Percentiles rank a stretch among this genome's conserved stretches.
Conservation (phyloP, 1,284 basidiomycete genomes). For the Lentinula novae-zelandiae region DNA sequence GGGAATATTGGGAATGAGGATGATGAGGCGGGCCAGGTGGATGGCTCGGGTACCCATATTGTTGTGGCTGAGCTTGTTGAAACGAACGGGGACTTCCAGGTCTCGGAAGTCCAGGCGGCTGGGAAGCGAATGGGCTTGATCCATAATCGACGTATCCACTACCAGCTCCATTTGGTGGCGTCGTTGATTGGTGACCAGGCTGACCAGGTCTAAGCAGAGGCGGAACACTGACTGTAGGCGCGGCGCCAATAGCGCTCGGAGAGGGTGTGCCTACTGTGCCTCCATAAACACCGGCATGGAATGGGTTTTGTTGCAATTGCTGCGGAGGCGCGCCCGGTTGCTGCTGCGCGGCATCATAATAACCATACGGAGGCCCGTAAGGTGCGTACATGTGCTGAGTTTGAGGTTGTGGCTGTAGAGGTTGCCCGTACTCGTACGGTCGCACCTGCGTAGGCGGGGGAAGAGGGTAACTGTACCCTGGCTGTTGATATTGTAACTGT, state of each 20-base stretch:
- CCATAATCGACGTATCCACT: constrained; percentile 2
- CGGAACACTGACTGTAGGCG: neutral
- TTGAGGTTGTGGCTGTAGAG: constrained; percentile 13
- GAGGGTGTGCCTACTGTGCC: constrained; percentile 1
- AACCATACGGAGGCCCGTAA: constrained; percentile 19
- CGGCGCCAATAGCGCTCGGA: neutral
- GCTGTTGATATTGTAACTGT: constrained; percentile 2
- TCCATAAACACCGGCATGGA: neutral
- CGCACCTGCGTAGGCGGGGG: neutral
- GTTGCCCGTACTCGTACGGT: constrained; percentile 16
- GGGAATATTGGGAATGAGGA: constrained; percentile 9
- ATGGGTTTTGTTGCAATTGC: neutral
- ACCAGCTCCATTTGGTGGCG: neutral
- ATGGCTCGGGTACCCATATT: neutral
- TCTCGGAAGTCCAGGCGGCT: neutral
- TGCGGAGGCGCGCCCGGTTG: neutral
- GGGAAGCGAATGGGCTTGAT: neutral
- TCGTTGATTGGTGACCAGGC: neutral
- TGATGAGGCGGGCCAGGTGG: neutral
- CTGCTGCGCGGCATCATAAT: constrained; percentile 6
- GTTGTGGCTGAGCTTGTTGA: constrained; percentile 12
- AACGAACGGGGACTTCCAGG: constrained; percentile 3
- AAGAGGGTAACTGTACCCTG: constrained; percentile 1
- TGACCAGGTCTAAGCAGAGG: neutral
- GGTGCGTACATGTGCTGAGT: constrained; percentile 22